Percentiles rank a stretch among this genome's conserved stretches.
phyloP scores from a whole-genome alignment of 495 filamentous ascomycete genomes.

The Tricharina praecox region DNA sequence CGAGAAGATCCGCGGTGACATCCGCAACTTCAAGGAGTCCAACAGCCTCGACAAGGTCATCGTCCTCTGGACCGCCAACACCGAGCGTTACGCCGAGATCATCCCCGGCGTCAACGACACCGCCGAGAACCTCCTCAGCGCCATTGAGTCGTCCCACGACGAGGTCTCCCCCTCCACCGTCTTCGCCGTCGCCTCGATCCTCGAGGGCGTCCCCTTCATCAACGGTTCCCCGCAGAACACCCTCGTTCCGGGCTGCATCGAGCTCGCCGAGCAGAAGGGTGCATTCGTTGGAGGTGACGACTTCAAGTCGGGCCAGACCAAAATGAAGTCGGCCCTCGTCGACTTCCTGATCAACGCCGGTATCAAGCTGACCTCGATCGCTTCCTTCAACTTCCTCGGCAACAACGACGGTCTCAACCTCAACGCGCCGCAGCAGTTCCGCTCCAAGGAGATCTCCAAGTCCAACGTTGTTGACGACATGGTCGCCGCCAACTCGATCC shows the following conservation, averaged over 20 bases:
- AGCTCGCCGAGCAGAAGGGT: conserved; percentile 71
- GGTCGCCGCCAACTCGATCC: conserved; percentile 83
- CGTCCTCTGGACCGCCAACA: conserved; percentile 97
- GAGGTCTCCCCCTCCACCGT: conserved; percentile 89
- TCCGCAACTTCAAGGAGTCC: conserved; percentile 81
- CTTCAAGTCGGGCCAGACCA: conserved; percentile 99
- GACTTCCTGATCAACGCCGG: conserved; percentile 98
- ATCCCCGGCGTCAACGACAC: conserved; percentile 87
- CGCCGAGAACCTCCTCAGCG: conserved; percentile 74
- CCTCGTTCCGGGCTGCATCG: conserved; percentile 81
- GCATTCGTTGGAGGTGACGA: conserved; percentile 96
- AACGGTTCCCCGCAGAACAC: conserved; percentile 99
- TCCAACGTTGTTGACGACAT: conserved; percentile 98
- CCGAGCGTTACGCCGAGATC: conserved; percentile 85
- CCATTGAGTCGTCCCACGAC: conserved; percentile 69
- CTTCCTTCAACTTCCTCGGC: conserved; percentile 97
- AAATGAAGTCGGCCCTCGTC: conserved; percentile 98
- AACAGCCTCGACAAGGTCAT: conserved; percentile 89
- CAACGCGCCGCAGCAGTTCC: conserved; percentile 93
- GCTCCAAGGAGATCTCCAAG: conserved; percentile 98
- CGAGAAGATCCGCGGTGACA: conserved; percentile 85
- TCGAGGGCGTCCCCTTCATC: conserved; percentile 88
- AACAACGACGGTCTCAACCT: conserved; percentile 99
- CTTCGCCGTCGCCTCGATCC: conserved; percentile 84
- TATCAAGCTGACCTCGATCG: conserved; percentile 97